Evolutionary conservation across 805 yeast genomes (phyloP).

Genomic region (Candida khao-thaluensis): DNA sequence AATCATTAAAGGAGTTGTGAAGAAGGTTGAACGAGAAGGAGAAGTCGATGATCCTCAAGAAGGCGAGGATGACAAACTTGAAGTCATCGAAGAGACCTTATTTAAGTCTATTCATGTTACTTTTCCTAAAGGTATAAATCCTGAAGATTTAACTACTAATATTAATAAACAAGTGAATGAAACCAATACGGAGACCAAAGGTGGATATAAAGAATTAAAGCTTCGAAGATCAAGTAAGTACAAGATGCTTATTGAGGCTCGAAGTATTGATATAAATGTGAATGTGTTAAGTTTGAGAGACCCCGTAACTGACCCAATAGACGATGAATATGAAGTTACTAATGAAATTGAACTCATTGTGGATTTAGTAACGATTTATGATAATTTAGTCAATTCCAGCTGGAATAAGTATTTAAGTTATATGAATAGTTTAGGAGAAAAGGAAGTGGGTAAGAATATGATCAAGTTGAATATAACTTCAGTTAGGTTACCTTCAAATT

Average conservation of each 20-base stretch:
- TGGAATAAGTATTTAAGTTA: slow-evolving; percentile 84
- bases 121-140: slow-evolving; percentile 47
- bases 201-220: slow-evolving; percentile 43
- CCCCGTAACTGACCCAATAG: slow-evolving; percentile 39
- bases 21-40: slow-evolving; percentile 46
- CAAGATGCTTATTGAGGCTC: slow-evolving; percentile 57
- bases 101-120: slow-evolving; percentile 81
- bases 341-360: slow-evolving; percentile 45
- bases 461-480: slow-evolving; percentile 50
- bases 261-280: slow-evolving; percentile 51
- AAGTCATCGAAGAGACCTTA: slow-evolving; percentile 57
- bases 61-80: slow-evolving; percentile 13
- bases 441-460: slow-evolving; percentile 71
- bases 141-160: slow-evolving; percentile 45
- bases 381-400: slow-evolving; percentile 76
- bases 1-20: slow-evolving; percentile 63
- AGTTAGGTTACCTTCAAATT: slow-evolving; percentile 58
- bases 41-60: slow-evolving; percentile 7
- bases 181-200: slow-evolving; percentile 17
- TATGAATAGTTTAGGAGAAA: slow-evolving; percentile 64
- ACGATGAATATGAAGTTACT: slow-evolving; percentile 39
- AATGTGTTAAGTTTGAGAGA: slow-evolving; percentile 47
- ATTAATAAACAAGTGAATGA: slow-evolving; percentile 48
- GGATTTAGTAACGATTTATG: slow-evolving; percentile 15
- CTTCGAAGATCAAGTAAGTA: slow-evolving; percentile 64